Evolutionary conservation across 805 yeast species (phyloP).

Genomic region (Metschnikowia anglica): DNA sequence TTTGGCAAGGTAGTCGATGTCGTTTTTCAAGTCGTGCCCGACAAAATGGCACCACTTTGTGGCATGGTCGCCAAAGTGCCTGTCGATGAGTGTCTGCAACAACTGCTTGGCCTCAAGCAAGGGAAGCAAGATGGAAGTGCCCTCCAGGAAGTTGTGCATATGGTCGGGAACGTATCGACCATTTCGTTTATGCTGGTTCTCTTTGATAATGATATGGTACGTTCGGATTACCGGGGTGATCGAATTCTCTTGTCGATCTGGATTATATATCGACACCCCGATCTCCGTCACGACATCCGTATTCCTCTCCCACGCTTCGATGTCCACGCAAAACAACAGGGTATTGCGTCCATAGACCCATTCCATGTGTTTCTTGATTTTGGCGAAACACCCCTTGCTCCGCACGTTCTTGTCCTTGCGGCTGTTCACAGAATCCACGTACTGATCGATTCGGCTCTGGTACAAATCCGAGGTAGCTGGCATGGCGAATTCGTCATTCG

Average conservation of each 20-base stretch:
- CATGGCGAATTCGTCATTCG: not conserved
- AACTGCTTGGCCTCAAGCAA: constrained; percentile 13
- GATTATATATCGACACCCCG: constrained; percentile 26
- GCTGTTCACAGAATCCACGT: not conserved
- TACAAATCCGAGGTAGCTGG: not conserved
- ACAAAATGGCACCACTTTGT: constrained; percentile 21
- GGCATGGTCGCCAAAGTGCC: constrained; percentile 15
- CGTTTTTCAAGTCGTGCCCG: constrained; percentile 18
- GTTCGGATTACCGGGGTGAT: constrained; percentile 20
- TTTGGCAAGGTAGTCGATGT: constrained; percentile 14
- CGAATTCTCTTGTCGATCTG: constrained; percentile 15
- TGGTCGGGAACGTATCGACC: constrained; percentile 25
- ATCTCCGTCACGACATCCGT: constrained; percentile 23
- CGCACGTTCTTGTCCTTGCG: constrained; percentile 4
- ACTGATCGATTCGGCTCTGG: constrained; percentile 3
- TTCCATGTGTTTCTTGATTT: constrained; percentile 13
- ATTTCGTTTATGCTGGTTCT: constrained; percentile 17
- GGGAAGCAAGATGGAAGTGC: constrained; percentile 2
- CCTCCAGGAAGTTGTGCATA: constrained; percentile 22
- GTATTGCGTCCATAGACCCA: constrained; percentile 17
- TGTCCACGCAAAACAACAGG: constrained; percentile 25
- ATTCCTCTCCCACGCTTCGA: constrained; percentile 26
- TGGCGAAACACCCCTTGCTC: not conserved
- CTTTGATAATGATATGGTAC: constrained; percentile 22
- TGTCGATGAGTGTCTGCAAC: constrained; percentile 12